Percentiles rank a stretch among this genome's conserved stretches.
Conservation (phyloP, 2,329 filamentous ascomycete species). For the Aspergillus carbonarius region DNA sequence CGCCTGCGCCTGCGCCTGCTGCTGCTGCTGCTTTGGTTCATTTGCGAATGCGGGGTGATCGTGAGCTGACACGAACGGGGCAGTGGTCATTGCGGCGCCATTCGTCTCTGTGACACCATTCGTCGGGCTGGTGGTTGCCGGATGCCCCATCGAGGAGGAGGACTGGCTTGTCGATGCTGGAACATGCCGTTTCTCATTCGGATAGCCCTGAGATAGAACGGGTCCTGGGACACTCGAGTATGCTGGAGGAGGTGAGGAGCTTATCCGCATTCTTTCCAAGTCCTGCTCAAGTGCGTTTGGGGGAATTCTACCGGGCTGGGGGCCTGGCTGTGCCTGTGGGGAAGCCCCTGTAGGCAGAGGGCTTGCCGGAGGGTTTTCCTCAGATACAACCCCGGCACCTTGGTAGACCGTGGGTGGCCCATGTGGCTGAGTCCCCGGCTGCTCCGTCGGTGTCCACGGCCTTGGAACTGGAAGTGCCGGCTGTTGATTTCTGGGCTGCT, state of each 20-base stretch:
- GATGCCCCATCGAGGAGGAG: constrained; percentile 24
- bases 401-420: constrained; percentile 91
- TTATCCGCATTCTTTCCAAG: constrained; percentile 75
- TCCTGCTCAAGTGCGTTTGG: constrained; percentile 80
- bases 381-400: constrained; percentile 67
- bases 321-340: constrained; percentile 17
- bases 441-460: constrained; percentile 94
- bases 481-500: constrained; percentile 39
- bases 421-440: constrained; percentile 80
- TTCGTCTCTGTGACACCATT: constrained; percentile 10
- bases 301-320: constrained; percentile 46
- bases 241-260: constrained; percentile 86
- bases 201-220: constrained; percentile 59
- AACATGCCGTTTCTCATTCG: constrained; percentile 72
- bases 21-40: constrained; percentile 59
- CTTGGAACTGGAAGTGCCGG: constrained; percentile 46
- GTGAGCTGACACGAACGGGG: constrained; percentile 39
- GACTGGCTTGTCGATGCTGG: constrained; percentile 23
- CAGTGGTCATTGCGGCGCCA: constrained; percentile 13
- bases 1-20: constrained; percentile 12
- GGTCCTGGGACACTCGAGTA: constrained; percentile 73
- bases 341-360: constrained; percentile 27
- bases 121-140: constrained; percentile 25
- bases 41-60: constrained; percentile 91
- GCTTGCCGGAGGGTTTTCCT: constrained; percentile 41